Evolutionary conservation across 179 eudicot genomes (phyloP).

Genomic region (Nepenthes alata): DNA sequence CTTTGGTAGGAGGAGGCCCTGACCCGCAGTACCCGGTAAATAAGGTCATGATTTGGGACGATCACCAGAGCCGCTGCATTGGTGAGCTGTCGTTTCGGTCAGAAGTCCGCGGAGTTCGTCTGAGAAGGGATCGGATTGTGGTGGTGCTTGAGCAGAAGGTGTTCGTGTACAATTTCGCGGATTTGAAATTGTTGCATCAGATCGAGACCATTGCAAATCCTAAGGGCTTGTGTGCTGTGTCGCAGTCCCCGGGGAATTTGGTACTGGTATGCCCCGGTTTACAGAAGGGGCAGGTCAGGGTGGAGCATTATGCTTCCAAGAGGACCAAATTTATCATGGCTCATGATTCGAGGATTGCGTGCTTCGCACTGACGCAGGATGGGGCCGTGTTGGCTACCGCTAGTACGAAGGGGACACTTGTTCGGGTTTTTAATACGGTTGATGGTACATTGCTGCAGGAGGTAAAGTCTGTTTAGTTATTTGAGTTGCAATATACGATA

Average conservation of each 20-base stretch:
- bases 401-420: slow-evolving; percentile 76
- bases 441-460: slow-evolving; percentile 71
- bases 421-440: slow-evolving; percentile 49
- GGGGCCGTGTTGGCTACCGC: slow-evolving; percentile 63
- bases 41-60: slow-evolving; percentile 92
- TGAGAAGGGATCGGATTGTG: slow-evolving; percentile 56
- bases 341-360: slow-evolving; percentile 69
- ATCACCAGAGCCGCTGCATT: slow-evolving; percentile 59
- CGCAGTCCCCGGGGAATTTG: slow-evolving; percentile 41
- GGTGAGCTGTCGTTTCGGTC: slow-evolving; percentile 67
- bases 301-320: slow-evolving; percentile 35
- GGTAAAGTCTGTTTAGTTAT: slow-evolving; percentile 21
- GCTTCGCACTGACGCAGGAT: slow-evolving; percentile 60
- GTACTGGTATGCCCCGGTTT: slow-evolving; percentile 72
- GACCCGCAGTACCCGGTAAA: slow-evolving; percentile 58
- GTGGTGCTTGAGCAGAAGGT: slow-evolving; percentile 69
- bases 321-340: slow-evolving; percentile 61
- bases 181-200: slow-evolving; percentile 50
- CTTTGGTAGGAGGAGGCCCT: slow-evolving; percentile 46
- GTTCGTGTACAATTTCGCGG: slow-evolving; percentile 58
- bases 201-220: slow-evolving; percentile 68
- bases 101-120: slow-evolving; percentile 55
- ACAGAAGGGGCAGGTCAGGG: slow-evolving; percentile 30
- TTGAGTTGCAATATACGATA: too few relatives aligned
- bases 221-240: slow-evolving; percentile 65